Evolutionary conservation across 179 eudicot species (phyloP).

Genomic region (Actinidia chinensis): DNA sequence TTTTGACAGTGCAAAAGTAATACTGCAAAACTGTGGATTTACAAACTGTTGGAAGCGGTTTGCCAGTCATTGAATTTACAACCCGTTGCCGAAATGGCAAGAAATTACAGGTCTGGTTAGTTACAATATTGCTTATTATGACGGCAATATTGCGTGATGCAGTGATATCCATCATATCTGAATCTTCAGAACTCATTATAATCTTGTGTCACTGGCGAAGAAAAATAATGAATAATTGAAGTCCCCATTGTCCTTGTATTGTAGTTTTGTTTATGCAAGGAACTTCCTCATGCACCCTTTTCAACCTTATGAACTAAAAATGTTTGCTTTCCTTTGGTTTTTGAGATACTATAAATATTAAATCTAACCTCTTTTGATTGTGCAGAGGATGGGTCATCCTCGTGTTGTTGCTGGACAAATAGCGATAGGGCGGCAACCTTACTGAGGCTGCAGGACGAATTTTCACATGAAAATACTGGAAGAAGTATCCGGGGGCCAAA

Average conservation of each 20-base stretch:
- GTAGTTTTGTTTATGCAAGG: slow-evolving; percentile 6
- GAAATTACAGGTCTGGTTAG: background rate
- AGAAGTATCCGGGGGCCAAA: slow-evolving; percentile 28
- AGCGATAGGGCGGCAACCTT: slow-evolving; percentile 60
- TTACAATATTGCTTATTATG: background rate
- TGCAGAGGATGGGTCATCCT: slow-evolving; percentile 80
- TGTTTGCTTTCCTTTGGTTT: background rate
- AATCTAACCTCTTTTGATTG: background rate
- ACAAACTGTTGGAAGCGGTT: background rate
- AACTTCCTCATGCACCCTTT: background rate
- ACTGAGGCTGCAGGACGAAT: slow-evolving; percentile 50
- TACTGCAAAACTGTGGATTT: background rate
- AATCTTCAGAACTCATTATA: background rate
- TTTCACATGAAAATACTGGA: slow-evolving; percentile 24
- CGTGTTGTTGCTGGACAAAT: slow-evolving; percentile 77
- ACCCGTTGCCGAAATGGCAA: background rate
- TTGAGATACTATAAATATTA: background rate
- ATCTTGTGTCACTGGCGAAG: background rate
- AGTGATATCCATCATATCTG: background rate
- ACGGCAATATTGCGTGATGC: background rate
- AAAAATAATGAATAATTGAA: background rate
- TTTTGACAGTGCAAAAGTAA: background rate
- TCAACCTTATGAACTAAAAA: background rate
- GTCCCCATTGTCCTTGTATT: background rate
- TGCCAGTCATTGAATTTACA: background rate